phyloP scores from a whole-genome alignment of 2,329 filamentous ascomycete genomes.

The Penicillium sp. region DNA sequence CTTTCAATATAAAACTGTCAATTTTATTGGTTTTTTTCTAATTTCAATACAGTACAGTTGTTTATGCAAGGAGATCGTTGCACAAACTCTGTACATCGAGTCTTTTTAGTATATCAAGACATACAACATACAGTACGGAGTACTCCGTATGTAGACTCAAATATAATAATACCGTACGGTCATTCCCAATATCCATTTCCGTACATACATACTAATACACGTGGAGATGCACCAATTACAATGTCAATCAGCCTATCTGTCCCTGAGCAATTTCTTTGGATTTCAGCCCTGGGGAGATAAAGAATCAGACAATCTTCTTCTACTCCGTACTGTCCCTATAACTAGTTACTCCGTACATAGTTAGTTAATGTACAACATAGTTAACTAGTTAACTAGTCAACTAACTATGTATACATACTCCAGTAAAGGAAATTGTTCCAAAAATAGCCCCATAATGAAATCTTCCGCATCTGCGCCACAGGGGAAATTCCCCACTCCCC shows the following conservation, averaged over 20 bases:
- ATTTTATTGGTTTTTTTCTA: background rate
- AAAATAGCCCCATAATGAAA: conserved; percentile 8
- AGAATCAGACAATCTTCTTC: background rate
- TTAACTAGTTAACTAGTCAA: too few relatives aligned
- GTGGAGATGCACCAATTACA: background rate
- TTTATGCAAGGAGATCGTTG: background rate
- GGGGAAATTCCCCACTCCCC: conserved; percentile 6
- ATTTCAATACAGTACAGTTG: background rate
- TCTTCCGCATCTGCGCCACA: conserved; percentile 4
- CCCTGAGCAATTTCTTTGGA: background rate
- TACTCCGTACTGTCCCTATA: too few relatives aligned
- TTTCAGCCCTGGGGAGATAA: background rate
- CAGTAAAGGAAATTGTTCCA: background rate
- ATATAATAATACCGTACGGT: background rate
- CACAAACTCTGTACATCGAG: background rate
- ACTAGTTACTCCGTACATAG: too few relatives aligned
- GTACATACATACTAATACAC: background rate
- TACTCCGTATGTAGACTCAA: background rate
- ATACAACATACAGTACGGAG: background rate
- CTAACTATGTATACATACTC: too few relatives aligned
- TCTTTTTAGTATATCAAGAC: background rate
- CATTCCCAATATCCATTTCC: background rate
- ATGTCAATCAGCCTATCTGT: background rate
- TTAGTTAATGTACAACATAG: too few relatives aligned
- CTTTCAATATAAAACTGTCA: background rate